Conservation (phyloP, 1,284 basidiomycete genomes). For the Fomitiporia mediterranea region DNA sequence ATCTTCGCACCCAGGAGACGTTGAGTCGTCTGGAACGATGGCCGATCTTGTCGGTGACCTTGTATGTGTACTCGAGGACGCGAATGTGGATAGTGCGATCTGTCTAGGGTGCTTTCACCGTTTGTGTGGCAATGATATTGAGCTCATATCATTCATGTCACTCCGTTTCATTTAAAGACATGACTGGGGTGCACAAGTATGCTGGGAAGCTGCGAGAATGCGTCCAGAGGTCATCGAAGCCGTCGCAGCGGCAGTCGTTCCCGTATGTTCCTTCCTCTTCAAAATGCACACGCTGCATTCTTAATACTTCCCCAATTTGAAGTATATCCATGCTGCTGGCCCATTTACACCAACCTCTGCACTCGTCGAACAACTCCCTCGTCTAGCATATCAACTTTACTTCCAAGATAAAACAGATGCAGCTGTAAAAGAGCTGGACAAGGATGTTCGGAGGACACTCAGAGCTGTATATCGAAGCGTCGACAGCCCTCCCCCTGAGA, state of each 20-base stretch:
- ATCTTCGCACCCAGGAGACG: slow-evolving; percentile 59
- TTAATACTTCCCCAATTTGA: slow-evolving; percentile 1
- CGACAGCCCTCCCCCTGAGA: slow-evolving; percentile 47
- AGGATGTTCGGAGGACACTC: slow-evolving; percentile 49
- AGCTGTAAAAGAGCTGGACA: slow-evolving; percentile 49
- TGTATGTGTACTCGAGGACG: slow-evolving; percentile 52
- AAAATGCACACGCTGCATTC: no score
- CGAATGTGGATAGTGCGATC: slow-evolving; percentile 42
- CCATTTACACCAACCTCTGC: slow-evolving; percentile 43
- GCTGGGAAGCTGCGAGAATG: slow-evolving; percentile 60
- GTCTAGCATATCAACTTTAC: slow-evolving; percentile 56
- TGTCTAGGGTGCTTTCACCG: slow-evolving; percentile 51
- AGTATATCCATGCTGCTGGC: slow-evolving; percentile 52
- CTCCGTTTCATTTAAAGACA: slow-evolving; percentile 39
- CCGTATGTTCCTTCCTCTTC: slow-evolving; percentile 35
- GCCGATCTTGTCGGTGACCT: slow-evolving; percentile 57
- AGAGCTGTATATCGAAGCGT: slow-evolving; percentile 49
- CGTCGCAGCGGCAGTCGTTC: slow-evolving; percentile 55
- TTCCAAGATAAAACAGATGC: slow-evolving; percentile 45
- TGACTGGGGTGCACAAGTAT: slow-evolving; percentile 66
- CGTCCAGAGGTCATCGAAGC: slow-evolving; percentile 57
- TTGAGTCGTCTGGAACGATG: slow-evolving; percentile 52
- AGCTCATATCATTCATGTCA: neutral
- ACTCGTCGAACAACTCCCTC: slow-evolving; percentile 41
- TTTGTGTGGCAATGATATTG: neutral